Evolutionary conservation across 805 yeast species (phyloP).

Genomic region (Starmerella ratchasimensis): DNA sequence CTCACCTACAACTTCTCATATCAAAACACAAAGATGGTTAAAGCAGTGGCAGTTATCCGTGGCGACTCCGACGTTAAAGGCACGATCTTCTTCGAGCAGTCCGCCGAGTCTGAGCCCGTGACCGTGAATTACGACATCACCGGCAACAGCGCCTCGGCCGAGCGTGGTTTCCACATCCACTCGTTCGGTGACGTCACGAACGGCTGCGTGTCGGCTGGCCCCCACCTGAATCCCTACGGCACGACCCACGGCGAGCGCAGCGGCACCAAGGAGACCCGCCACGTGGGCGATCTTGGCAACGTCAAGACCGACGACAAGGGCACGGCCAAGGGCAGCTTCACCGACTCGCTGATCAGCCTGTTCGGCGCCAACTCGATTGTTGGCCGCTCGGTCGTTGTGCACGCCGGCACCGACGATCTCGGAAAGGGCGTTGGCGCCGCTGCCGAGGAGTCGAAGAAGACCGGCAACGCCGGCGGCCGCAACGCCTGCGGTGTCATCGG

Average conservation of each 20-base stretch:
- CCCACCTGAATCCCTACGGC: conserved; percentile 86
- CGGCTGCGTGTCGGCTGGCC: conserved; percentile 98
- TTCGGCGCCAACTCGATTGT: conserved; percentile 76
- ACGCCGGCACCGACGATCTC: conserved; percentile 82
- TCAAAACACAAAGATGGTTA: conserved; percentile 13
- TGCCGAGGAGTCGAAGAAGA: conserved; percentile 60
- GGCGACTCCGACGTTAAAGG: conserved; percentile 90
- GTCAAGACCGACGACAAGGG: conserved; percentile 76
- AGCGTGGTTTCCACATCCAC: conserved; percentile 86
- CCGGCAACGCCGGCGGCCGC: conserved; percentile 97
- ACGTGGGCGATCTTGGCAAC: conserved; percentile 96
- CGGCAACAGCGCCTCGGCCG: conserved; percentile 79
- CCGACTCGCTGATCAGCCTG: conserved; percentile 64
- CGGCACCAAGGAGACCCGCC: conserved; percentile 56
- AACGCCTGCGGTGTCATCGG: conserved; percentile 99
- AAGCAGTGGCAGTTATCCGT: conserved; percentile 80
- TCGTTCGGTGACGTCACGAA: conserved; percentile 98
- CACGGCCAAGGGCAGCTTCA: conserved; percentile 78
- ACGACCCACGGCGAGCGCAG: conserved; percentile 64
- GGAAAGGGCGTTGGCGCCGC: conserved; percentile 80
- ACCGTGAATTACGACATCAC: conserved; percentile 74
- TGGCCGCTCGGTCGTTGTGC: conserved; percentile 93
- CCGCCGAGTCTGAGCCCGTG: conserved; percentile 65
- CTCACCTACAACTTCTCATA: neutral
- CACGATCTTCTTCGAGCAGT: conserved; percentile 75